Evolutionary conservation across 495 filamentous ascomycete genomes (phyloP).

Genomic region (Hypoxylon trugodes): DNA sequence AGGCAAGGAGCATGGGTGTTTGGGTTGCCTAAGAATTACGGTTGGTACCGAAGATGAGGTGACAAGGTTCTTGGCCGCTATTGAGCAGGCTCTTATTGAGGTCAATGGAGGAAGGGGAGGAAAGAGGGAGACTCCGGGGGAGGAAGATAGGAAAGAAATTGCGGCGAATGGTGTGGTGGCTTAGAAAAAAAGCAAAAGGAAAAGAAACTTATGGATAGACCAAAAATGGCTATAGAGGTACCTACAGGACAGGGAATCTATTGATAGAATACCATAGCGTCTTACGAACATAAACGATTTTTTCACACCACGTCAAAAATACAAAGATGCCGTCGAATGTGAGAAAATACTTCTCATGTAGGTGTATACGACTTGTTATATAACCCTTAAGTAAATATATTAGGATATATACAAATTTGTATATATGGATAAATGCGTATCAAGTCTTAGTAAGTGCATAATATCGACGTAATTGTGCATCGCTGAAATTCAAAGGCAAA

Average conservation of each 20-base stretch:
- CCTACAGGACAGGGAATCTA: too few species aligned
- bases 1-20: conserved; percentile 88
- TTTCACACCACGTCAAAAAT: too few species aligned
- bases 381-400: too few species aligned
- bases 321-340: too few species aligned
- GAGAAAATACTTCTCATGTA: too few species aligned
- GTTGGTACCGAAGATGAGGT: conserved; percentile 92
- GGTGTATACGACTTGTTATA: too few species aligned
- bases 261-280: too few species aligned
- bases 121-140: conserved; percentile 17
- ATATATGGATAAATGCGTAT: neutral
- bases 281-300: too few species aligned
- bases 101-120: conserved; percentile 51
- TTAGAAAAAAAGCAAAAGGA: conserved; percentile 19
- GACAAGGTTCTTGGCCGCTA: conserved; percentile 73
- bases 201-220: conserved; percentile 1
- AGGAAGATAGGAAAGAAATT: conserved; percentile 47
- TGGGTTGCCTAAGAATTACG: conserved; percentile 89
- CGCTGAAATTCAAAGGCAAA: neutral
- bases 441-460: conserved; percentile 8
- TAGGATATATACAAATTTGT: conserved; percentile 3
- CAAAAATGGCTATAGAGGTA: neutral
- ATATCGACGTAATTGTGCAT: conserved; percentile 28
- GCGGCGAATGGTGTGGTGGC: conserved; percentile 47
- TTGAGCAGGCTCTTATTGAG: conserved; percentile 68